Base-by-base conservation (phyloP, 2,329 filamentous ascomycete genomes). In the Phialocephala sp. region DNA sequence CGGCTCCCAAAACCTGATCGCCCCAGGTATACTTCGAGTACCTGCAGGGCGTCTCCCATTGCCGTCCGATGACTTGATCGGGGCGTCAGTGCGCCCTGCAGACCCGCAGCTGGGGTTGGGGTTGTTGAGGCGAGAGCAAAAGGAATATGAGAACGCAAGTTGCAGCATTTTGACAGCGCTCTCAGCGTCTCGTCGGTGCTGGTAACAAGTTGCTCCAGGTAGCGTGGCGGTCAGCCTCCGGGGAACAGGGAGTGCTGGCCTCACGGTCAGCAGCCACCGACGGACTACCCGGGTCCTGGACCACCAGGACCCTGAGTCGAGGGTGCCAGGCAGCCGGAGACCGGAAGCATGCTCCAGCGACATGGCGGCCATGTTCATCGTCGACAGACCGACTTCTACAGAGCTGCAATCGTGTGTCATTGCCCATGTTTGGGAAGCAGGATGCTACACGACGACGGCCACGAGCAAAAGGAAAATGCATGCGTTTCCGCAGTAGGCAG, bases 161-260 rank as follows among this genome's bases (percentile, higher is more conserved):
- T 52, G 57, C 41, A 54, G 24, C 24, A 54, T 12, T 18, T 35
- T 24, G 22, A 15, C 24, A 24, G 24, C 50, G 24, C 12, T 18
- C 45, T 54, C 24, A 54, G 27, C 50, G 27, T 54, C 24, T 14
- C 24, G 22, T 32, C 27, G 14, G 24, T 24, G 39, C 45, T 57
- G 58, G 63, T 61, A 18, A 39, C 59, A 43, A 61, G 59, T 60
- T 27, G 52, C 37, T 32, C 56, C 35, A 12, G 45, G 41, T 12
- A 56, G 59, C 52, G 55, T 61, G 52, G 58, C 59, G 58, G 63
- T 65, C 58, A 61, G 39, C 41, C 15, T 52, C 63, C 35, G 63
- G 57, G 57, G 59, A 50, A 60, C 52, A 61, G 52, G 63, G 55
- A 56, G 36, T 12, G 52, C 39, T n/a, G 27, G 43, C 32, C 9